A percentile compares a stretch with the other conserved stretches of the same genome.
These are phyloP conservation scores for Lyophyllum semitale DNA, from an alignment of 768 basidiomycete genomes.

Conservation along the genomic window DNA sequence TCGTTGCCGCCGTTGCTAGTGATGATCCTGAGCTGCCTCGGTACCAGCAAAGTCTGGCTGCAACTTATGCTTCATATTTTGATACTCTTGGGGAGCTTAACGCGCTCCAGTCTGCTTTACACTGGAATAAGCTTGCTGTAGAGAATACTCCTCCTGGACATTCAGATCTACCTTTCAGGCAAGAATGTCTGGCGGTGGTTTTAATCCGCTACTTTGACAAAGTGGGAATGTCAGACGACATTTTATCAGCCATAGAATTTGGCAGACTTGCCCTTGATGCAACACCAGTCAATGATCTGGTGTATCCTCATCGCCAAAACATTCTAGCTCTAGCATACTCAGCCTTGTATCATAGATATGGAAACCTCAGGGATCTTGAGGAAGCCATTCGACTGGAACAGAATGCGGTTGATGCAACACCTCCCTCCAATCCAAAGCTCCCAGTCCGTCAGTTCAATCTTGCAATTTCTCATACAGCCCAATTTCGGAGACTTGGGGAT, in stretches of 20 bases:
- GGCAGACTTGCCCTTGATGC: neutral
- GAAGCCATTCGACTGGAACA: neutral
- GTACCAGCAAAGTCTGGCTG: conserved; percentile 3
- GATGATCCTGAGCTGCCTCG: conserved; percentile 8
- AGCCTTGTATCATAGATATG: neutral
- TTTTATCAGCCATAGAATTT: neutral
- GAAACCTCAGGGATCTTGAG: neutral
- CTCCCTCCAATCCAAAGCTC: neutral
- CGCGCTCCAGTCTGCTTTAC: conserved; percentile 5
- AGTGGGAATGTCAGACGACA: neutral
- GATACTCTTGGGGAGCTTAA: neutral
- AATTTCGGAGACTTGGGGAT: neutral
- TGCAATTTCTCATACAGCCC: neutral
- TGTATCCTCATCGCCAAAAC: neutral
- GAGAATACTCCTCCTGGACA: neutral
- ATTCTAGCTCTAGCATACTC: neutral
- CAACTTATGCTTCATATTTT: neutral
- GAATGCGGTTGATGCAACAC: neutral
- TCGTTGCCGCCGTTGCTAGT: neutral
- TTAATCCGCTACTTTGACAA: neutral
- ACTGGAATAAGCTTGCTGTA: conserved; percentile 3
- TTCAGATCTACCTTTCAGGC: neutral
- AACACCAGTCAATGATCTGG: neutral
- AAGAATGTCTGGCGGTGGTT: neutral
- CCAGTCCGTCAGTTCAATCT: neutral